Conservation (phyloP, 257 asterid species). For the Rehmannia glutinosa region DNA sequence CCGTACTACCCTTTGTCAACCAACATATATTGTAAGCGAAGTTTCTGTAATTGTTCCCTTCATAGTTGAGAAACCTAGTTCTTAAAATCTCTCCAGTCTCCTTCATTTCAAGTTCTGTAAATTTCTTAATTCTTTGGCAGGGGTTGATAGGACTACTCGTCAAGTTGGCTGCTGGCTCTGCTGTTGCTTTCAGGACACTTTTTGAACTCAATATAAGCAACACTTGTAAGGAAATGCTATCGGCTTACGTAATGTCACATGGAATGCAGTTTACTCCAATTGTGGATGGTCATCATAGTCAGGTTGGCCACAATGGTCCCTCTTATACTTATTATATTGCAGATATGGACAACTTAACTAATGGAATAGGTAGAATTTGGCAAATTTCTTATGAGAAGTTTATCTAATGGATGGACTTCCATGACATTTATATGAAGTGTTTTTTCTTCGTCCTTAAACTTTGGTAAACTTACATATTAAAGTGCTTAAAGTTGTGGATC, state of each 20-base stretch:
- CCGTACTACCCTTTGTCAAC: conserved; percentile 63
- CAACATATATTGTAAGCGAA: conserved; percentile 66
- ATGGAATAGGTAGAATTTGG: no score
- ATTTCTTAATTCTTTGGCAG: conserved; percentile 39
- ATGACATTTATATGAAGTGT: no score
- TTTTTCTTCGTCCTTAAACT: no score
- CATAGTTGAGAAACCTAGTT: background rate
- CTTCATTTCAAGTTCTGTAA: background rate
- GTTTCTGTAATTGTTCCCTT: conserved; percentile 2
- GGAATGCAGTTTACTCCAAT: conserved; percentile 49
- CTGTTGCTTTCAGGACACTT: conserved; percentile 71
- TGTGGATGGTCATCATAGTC: conserved; percentile 66
- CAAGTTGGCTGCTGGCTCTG: conserved; percentile 75
- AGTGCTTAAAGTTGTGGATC: no score
- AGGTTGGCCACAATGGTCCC: conserved; percentile 34
- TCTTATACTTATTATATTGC: background rate
- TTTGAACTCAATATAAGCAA: conserved; percentile 73
- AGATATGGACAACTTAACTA: no score
- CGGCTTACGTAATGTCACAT: conserved; percentile 49
- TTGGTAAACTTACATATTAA: no score
- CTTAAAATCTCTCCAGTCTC: no score
- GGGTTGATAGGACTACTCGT: conserved; percentile 83
- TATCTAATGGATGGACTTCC: no score
- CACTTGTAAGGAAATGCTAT: conserved; percentile 64
- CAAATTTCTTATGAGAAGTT: no score